Conservation (phyloP, 129 eudicot genomes). For the Sambucus nigra region DNA sequence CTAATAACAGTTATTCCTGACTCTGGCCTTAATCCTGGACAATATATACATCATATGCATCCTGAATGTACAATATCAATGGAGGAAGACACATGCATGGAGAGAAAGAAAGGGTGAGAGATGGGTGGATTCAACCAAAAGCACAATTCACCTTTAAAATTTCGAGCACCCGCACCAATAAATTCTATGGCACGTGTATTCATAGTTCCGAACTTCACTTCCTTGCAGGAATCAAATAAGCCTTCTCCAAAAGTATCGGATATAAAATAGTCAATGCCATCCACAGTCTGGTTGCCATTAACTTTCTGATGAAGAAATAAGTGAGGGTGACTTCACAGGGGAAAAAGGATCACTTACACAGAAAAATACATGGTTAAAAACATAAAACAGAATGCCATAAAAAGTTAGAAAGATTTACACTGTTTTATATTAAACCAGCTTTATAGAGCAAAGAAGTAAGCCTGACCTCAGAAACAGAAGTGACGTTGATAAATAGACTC, state of each 20-base stretch:
- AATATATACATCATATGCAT: neutral
- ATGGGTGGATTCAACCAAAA: neutral
- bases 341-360: no score
- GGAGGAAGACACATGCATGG: neutral
- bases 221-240: constrained; percentile 62
- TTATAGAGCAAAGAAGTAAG: neutral
- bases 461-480: constrained; percentile 46
- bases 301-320: constrained; percentile 21
- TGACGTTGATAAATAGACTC: constrained; percentile 58
- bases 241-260: constrained; percentile 51
- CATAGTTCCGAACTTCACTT: constrained; percentile 68
- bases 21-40: neutral
- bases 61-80: neutral
- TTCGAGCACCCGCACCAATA: constrained; percentile 54
- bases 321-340: no score
- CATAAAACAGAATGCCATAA: neutral
- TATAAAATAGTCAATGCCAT: constrained; percentile 43
- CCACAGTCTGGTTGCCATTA: constrained; percentile 38
- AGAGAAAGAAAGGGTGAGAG: neutral
- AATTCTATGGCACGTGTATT: constrained; percentile 58
- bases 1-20: neutral
- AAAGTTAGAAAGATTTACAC: no score
- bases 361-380: no score
- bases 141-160: constrained; percentile 32
- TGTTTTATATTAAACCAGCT: neutral